Conservation (phyloP, 225 moss, liverwort and hornwort species). For the Sphagnum contortum region DNA sequence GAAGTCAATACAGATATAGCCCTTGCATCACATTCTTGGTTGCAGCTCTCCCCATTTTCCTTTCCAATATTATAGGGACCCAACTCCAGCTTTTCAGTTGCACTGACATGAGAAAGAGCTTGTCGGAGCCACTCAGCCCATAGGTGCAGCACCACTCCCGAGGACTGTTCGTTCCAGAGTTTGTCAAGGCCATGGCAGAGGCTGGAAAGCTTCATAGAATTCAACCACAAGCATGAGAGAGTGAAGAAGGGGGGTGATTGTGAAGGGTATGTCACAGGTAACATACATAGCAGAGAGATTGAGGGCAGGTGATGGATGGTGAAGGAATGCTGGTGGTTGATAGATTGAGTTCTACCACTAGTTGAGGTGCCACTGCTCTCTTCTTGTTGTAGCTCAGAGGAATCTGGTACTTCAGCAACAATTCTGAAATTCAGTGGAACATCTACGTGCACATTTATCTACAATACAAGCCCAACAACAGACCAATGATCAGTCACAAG, state of each 20-base stretch:
- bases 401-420: conserved; percentile 13
- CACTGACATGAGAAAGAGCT: conserved; percentile 34
- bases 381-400: neutral
- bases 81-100: conserved; percentile 35
- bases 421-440: conserved; percentile 28
- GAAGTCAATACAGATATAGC: conserved; percentile 47
- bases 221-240: conserved; percentile 54
- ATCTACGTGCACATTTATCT: conserved; percentile 44
- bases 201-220: conserved; percentile 28
- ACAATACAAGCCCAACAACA: neutral
- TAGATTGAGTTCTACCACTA: conserved; percentile 3
- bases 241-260: conserved; percentile 55
- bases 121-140: conserved; percentile 61
- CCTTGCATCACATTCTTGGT: conserved; percentile 28
- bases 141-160: conserved; percentile 44
- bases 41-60: conserved; percentile 3
- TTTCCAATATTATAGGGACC: conserved; percentile 17
- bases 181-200: conserved; percentile 42
- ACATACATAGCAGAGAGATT: conserved; percentile 44
- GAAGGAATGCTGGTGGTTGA: conserved; percentile 3
- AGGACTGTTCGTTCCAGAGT: conserved; percentile 28
- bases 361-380: conserved; percentile 7
- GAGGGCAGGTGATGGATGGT: conserved; percentile 50
- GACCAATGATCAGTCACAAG: neutral
- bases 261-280: conserved; percentile 60